Evolutionary conservation across 805 yeast genomes (phyloP).

Genomic region (Maudiozyma bulderi): DNA sequence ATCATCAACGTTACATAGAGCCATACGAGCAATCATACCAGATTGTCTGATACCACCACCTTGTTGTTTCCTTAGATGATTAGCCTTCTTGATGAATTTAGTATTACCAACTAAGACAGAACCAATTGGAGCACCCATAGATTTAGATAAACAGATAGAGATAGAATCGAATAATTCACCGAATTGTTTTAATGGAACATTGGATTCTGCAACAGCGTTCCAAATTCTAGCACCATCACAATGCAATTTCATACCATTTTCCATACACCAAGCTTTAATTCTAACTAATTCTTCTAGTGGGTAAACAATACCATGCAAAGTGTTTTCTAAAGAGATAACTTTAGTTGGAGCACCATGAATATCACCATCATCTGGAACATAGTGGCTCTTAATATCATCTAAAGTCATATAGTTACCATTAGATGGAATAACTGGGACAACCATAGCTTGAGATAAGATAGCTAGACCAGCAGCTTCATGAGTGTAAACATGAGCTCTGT

Average conservation of each 20-base stretch:
- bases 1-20: constrained; percentile 63
- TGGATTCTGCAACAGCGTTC: constrained; percentile 70
- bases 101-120: constrained; percentile 67
- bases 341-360: constrained; percentile 83
- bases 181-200: constrained; percentile 57
- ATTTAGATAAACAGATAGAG: constrained; percentile 79
- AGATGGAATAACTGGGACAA: constrained; percentile 65
- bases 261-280: constrained; percentile 62
- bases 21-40: constrained; percentile 77
- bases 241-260: constrained; percentile 53
- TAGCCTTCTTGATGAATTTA: constrained; percentile 54
- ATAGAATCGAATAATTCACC: constrained; percentile 79
- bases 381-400: constrained; percentile 61
- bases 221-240: constrained; percentile 94
- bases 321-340: constrained; percentile 78
- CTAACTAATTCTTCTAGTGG: constrained; percentile 71
- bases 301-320: constrained; percentile 70
- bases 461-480: constrained; percentile 92
- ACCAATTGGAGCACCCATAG: constrained; percentile 91
- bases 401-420: constrained; percentile 71
- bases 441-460: constrained; percentile 85
- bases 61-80: constrained; percentile 80
- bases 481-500: constrained; percentile 72
- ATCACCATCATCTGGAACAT: constrained; percentile 65
- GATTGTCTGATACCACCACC: constrained; percentile 93